These are phyloP conservation scores for Trichosporon asahii DNA, from an alignment of 1,284 basidiomycete genomes.

Conservation along the genomic window DNA sequence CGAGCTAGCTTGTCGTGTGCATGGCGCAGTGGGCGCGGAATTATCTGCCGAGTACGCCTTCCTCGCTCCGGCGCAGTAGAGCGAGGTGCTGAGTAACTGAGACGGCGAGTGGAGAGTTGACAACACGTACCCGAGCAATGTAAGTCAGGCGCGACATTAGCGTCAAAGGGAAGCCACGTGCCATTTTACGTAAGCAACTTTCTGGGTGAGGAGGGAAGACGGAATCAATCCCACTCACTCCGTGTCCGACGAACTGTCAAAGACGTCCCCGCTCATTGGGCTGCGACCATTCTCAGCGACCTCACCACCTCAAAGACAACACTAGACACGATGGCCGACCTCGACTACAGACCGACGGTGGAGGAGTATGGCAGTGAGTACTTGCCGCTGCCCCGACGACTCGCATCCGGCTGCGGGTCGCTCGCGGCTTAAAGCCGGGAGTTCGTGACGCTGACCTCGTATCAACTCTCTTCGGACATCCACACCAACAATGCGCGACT, in stretches of 20 bases:
- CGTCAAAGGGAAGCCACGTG: background rate
- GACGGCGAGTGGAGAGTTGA: background rate
- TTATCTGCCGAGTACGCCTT: background rate
- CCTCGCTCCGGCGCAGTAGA: background rate
- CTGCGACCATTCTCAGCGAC: conserved; percentile 1
- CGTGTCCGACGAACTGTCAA: conserved; percentile 12
- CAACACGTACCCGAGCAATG: background rate
- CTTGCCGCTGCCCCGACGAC: background rate
- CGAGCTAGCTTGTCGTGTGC: background rate
- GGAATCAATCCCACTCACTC: conserved; percentile 15
- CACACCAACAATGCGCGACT: background rate
- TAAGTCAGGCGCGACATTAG: conserved; percentile 5
- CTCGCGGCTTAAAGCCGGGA: background rate
- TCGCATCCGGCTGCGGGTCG: background rate
- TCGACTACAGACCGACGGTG: conserved; percentile 32
- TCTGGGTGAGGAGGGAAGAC: background rate
- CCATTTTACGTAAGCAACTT: conserved; percentile 1
- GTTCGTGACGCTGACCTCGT: background rate
- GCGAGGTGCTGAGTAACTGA: background rate
- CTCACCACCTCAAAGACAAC: conserved; percentile 9
- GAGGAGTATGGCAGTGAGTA: conserved; percentile 41
- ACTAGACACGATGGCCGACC: conserved; percentile 23
- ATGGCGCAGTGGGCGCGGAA: background rate
- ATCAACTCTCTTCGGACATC: background rate
- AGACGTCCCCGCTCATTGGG: conserved; percentile 19